phyloP scores from a whole-genome alignment of 2,329 filamentous ascomycete genomes.

The Macroventuria anomochaeta region DNA sequence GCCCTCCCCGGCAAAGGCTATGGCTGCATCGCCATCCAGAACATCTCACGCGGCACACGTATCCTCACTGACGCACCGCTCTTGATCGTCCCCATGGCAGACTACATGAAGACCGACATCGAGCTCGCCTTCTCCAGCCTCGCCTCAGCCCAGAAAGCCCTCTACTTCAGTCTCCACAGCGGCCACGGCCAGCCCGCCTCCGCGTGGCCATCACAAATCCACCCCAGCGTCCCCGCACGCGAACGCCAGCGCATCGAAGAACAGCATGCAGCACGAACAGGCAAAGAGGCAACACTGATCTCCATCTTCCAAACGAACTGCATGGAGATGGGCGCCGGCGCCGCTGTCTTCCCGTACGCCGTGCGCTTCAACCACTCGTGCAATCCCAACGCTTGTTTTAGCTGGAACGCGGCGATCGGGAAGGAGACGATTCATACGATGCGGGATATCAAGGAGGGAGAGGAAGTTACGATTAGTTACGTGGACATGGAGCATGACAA shows the following conservation, averaged over 20 bases:
- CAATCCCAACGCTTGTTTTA: conserved; percentile 49
- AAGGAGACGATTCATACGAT: conserved; percentile 46
- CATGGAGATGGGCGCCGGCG: conserved; percentile 44
- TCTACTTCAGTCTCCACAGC: conserved; percentile 41
- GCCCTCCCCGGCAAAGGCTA: conserved; percentile 50
- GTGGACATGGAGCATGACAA: conserved; percentile 45
- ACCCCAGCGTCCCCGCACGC: conserved; percentile 19
- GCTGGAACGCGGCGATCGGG: conserved; percentile 41
- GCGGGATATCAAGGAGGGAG: conserved; percentile 42
- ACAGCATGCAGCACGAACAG: conserved; percentile 41
- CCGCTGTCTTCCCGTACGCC: conserved; percentile 46
- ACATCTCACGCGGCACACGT: conserved; percentile 47
- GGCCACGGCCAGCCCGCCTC: conserved; percentile 35
- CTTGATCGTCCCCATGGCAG: conserved; percentile 39
- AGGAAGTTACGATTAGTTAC: conserved; percentile 50
- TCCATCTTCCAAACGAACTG: conserved; percentile 53
- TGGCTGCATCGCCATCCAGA: conserved; percentile 50
- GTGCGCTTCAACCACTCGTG: conserved; percentile 53
- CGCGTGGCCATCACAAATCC: conserved; percentile 37
- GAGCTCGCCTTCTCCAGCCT: conserved; percentile 32
- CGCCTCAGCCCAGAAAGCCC: conserved; percentile 21
- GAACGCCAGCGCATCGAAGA: conserved; percentile 39
- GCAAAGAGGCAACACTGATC: conserved; percentile 26
- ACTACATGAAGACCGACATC: conserved; percentile 46
- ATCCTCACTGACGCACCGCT: conserved; percentile 52